Conservation (phyloP, 331 rosid genomes). For the Malus hybrid region DNA sequence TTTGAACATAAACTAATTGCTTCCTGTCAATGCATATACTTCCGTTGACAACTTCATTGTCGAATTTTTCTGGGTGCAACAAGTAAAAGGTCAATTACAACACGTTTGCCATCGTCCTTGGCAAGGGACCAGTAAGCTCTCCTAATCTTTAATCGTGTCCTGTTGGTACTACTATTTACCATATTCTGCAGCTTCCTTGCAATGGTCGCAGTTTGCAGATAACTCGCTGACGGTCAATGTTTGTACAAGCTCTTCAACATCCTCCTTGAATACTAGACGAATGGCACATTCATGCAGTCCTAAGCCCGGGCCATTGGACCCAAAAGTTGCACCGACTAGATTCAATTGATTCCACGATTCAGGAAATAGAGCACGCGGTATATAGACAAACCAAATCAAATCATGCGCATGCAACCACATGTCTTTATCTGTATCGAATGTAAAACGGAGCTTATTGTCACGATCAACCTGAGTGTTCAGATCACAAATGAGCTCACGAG, state of each 20-base stretch:
- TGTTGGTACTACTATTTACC: too few species aligned
- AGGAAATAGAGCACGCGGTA: background rate
- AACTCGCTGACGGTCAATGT: background rate
- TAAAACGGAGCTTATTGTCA: background rate
- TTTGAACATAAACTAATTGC: too few species aligned
- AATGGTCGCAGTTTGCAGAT: background rate
- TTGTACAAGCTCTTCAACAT: background rate
- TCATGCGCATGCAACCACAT: background rate
- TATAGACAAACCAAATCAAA: background rate
- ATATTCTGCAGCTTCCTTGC: background rate
- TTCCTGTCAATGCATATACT: too few species aligned
- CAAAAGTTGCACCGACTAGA: background rate
- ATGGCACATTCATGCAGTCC: background rate
- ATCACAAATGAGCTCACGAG: background rate
- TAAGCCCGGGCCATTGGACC: background rate
- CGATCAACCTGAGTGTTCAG: background rate
- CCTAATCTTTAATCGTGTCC: too few species aligned
- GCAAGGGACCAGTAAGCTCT: too few species aligned
- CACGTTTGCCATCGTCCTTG: too few species aligned
- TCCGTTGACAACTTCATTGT: too few species aligned
- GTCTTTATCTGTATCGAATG: background rate
- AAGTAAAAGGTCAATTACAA: too few species aligned
- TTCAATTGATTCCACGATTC: background rate
- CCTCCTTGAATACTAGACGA: background rate
- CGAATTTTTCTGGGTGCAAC: too few species aligned